A percentile compares a stretch with the other conserved stretches of the same genome.
These are phyloP conservation scores for Catunica adiposa DNA, from an alignment of 2,329 filamentous ascomycete species.

Conservation along the genomic window DNA sequence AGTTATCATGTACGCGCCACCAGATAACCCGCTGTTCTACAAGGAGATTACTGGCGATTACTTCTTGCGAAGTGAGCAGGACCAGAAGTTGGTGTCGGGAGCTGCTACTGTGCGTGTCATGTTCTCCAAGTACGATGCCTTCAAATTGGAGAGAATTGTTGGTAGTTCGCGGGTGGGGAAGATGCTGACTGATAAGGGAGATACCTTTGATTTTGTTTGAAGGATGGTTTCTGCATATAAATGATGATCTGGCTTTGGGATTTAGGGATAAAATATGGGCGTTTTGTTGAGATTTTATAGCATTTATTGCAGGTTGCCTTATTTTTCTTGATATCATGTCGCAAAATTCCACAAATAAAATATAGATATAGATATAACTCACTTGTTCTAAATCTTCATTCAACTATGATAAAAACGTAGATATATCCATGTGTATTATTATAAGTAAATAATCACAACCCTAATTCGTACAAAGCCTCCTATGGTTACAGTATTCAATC, in stretches of 20 bases:
- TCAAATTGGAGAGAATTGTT: conserved; percentile 78
- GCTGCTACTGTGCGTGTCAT: conserved; percentile 44
- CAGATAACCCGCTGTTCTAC: conserved; percentile 76
- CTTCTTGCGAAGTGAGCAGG: conserved; percentile 42
- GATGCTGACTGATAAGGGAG: conserved; percentile 69
- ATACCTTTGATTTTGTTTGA: conserved; percentile 91
- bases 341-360: background rate
- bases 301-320: background rate
- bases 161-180: conserved; percentile 64
- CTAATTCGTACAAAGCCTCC: background rate
- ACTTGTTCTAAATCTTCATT: background rate
- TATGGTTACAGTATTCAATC: background rate
- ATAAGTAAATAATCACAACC: conserved; percentile 8
- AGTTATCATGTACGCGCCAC: conserved; percentile 78
- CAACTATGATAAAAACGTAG: conserved; percentile 1
- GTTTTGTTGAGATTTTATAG: background rate
- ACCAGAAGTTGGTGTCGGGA: conserved; percentile 36
- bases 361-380: no score
- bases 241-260: conserved; percentile 1
- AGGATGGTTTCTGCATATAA: background rate
- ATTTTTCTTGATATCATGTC: background rate
- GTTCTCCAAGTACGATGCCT: conserved; percentile 77
- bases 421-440: background rate
- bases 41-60: conserved; percentile 57
- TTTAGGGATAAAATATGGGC: background rate